Evolutionary conservation across 441 rosid genomes (phyloP).

Genomic region (Breynia disticha): DNA sequence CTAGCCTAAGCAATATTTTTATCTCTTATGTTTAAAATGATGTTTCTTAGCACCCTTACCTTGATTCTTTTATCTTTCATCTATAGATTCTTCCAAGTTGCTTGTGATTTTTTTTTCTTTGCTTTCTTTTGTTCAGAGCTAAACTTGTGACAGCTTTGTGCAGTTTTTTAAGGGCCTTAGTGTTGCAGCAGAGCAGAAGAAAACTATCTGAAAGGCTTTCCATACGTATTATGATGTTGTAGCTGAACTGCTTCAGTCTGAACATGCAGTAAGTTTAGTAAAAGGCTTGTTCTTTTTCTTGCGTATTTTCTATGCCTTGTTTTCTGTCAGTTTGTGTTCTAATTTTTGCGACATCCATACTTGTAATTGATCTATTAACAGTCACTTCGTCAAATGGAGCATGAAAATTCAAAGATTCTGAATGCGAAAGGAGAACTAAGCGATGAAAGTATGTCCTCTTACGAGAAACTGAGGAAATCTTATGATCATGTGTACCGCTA

Average conservation of each 20-base stretch:
- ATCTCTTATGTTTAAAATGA: not conserved
- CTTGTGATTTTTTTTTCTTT: no score
- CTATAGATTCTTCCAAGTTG: not conserved
- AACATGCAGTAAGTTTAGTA: conserved; percentile 36
- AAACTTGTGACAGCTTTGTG: conserved; percentile 26
- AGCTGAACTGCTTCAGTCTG: conserved; percentile 48
- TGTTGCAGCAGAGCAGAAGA: conserved; percentile 80
- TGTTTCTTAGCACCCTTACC: no score
- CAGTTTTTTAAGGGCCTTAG: conserved; percentile 81
- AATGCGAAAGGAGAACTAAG: conserved; percentile 97
- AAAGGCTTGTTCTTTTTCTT: conserved; percentile 3
- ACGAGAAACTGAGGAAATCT: conserved; percentile 96
- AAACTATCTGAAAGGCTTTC: conserved; percentile 69
- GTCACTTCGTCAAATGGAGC: conserved; percentile 96
- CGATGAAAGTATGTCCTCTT: conserved; percentile 79
- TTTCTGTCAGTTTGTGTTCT: not conserved
- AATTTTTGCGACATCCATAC: conserved; percentile 4
- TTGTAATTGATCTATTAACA: conserved; percentile 19
- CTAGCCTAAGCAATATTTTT: not conserved
- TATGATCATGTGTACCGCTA: conserved; percentile 89
- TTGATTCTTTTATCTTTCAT: not conserved
- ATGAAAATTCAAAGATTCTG: conserved; percentile 87
- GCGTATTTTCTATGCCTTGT: not conserved
- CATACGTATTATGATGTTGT: conserved; percentile 72
- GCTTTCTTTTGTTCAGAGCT: not conserved